These are phyloP conservation scores for Zoysia matrella DNA, from an alignment of 202 grass and related monocot species.

Conservation along the genomic window DNA sequence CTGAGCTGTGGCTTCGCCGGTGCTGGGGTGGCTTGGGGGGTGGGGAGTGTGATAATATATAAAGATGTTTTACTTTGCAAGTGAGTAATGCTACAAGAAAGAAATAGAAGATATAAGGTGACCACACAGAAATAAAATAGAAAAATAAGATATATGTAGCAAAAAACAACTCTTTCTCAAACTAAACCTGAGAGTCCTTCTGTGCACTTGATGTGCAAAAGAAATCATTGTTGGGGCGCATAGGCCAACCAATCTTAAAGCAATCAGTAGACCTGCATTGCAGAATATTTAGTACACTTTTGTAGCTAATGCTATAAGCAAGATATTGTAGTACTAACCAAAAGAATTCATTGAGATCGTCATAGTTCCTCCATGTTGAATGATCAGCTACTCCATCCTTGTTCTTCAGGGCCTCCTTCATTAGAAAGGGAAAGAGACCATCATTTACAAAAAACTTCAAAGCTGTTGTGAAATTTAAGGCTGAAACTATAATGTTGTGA, in stretches of 20 bases:
- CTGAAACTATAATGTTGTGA: constrained; percentile 28
- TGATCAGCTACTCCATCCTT: constrained; percentile 82
- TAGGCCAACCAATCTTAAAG: constrained; percentile 97
- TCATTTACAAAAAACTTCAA: constrained; percentile 38
- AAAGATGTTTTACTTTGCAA: too few relatives aligned
- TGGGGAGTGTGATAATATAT: too few relatives aligned
- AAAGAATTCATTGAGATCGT: constrained; percentile 1
- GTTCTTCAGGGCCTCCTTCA: constrained; percentile 91
- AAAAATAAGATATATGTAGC: not conserved
- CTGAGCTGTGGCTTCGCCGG: too few relatives aligned
- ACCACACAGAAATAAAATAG: not conserved
- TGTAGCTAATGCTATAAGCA: constrained; percentile 33
- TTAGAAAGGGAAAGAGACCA: constrained; percentile 40
- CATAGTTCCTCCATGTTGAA: constrained; percentile 96
- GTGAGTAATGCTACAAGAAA: too few relatives aligned
- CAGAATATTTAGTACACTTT: constrained; percentile 37
- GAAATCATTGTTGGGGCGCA: constrained; percentile 83
- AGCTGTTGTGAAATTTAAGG: constrained; percentile 38
- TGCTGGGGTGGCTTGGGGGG: too few relatives aligned
- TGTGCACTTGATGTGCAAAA: constrained; percentile 60
- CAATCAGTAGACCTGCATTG: constrained; percentile 80
- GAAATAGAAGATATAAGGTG: too few relatives aligned
- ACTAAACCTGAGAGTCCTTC: constrained; percentile 49
- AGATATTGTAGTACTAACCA: constrained; percentile 66
- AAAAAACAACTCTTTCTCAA: constrained; percentile 18